Evolutionary conservation across 345 rosid genomes (phyloP), one percentile per base, ranked within the genome.

Genomic region (Cardamine chenopodiifolia): DNA sequence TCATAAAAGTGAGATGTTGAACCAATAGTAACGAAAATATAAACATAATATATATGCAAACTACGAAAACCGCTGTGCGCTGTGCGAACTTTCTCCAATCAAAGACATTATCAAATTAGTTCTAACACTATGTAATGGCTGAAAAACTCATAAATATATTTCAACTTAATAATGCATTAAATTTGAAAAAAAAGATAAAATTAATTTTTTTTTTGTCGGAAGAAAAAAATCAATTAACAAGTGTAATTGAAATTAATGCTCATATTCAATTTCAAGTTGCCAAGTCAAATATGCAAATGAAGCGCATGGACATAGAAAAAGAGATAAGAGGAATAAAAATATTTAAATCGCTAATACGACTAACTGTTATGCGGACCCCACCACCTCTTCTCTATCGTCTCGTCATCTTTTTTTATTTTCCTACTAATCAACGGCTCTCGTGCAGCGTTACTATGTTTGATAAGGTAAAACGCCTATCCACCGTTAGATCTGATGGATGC

Each of bases 241-340:
- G 22, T 45, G 50, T 45, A 45, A 45, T 17, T 45, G 19, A n/a
- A 45, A 17, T 45, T 17, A 59, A 11, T 34, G 47, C 29, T 19
- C 18, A 34, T 19, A 11, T n/a, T 52, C 10, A 71, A 61, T 37
- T 18, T 50, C 6, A 11, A 64, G 65, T 64, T 9, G 64, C 57
- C 58, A 64, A 73, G 77, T 73, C 77, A 73, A 73, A 64, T 44
- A 64, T 44, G 64, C 15, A 66, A 45, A 73, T 12, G 37, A 32
- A 54, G 56, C 62, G 55, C 54, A 28, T 42, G 44, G 71, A 44
- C 13, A 44, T 9, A 25, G 7, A 22, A 1, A 52, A 2, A 65
- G 7, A 26, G 25, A 39, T 44, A 29, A 72, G 8, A 25, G 28
- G 57, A 71, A 71, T 71, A 60, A 48, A 70, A 44, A 22, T 10